phyloP scores from a whole-genome alignment of 306 rosid genomes.

The Begonia loranthoides region DNA sequence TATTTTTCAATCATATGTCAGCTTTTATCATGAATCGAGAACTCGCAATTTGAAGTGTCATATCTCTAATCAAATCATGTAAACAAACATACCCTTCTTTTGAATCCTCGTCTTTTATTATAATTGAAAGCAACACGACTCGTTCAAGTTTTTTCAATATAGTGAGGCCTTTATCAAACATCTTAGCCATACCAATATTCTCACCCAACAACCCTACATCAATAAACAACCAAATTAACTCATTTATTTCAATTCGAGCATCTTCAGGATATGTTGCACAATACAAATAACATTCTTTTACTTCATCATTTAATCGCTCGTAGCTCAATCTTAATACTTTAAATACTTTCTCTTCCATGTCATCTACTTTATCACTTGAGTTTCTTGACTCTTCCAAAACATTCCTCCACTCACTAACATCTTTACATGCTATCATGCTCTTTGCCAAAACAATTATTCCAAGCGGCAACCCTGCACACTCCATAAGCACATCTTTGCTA shows the following conservation, averaged over 20 bases:
- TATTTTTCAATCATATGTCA: not conserved
- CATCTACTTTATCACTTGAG: not conserved
- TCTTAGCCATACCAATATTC: constrained; percentile 1
- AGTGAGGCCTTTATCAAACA: constrained; percentile 6
- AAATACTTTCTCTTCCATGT: constrained; percentile 19
- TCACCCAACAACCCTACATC: constrained; percentile 12
- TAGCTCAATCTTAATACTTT: constrained; percentile 15
- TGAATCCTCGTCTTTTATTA: not conserved
- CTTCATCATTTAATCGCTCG: constrained; percentile 3
- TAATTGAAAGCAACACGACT: not conserved
- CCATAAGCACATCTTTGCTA: not conserved
- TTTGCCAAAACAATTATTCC: not conserved
- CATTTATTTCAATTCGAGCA: constrained; percentile 2
- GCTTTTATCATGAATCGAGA: not conserved
- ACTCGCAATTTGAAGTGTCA: constrained; percentile 10
- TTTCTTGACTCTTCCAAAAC: not conserved
- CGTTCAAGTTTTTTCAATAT: constrained; percentile 8
- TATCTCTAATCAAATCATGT: constrained; percentile 6
- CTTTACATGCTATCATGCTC: not conserved
- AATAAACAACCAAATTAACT: constrained; percentile 11
- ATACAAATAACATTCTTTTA: constrained; percentile 8
- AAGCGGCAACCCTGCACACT: constrained; percentile 1
- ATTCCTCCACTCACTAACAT: not conserved
- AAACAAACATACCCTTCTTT: constrained; percentile 1
- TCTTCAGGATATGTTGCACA: constrained; percentile 17